Evolutionary conservation across 2,329 filamentous ascomycete species (phyloP).

Genomic region (Penicillium sp.): DNA sequence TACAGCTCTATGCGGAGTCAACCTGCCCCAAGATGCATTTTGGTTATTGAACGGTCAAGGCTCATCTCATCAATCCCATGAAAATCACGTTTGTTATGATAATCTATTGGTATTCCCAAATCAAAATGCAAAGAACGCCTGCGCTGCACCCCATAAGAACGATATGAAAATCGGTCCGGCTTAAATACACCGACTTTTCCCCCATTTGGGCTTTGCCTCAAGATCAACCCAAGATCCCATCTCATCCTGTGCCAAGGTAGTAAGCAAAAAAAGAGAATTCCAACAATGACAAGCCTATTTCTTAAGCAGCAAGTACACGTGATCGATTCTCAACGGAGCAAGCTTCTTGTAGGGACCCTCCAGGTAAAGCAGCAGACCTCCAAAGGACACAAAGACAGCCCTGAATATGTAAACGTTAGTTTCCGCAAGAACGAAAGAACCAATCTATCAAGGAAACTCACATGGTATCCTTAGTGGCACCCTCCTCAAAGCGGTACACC

Average conservation of each 20-base stretch:
- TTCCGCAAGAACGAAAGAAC: background rate
- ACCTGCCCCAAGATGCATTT: background rate
- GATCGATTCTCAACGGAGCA: constrained; percentile 84
- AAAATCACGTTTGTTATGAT: constrained; percentile 21
- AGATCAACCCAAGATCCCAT: constrained; percentile 3
- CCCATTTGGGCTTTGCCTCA: constrained; percentile 1
- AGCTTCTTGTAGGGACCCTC: constrained; percentile 96
- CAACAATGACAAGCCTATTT: constrained; percentile 56
- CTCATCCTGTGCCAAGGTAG: constrained; percentile 1
- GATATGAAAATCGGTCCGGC: constrained; percentile 19
- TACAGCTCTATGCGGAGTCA: background rate
- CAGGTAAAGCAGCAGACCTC: constrained; percentile 83
- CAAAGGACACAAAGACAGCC: constrained; percentile 92
- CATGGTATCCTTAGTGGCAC: constrained; percentile 74
- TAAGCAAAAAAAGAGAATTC: constrained; percentile 8
- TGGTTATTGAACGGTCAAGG: background rate
- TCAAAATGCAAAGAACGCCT: constrained; percentile 41
- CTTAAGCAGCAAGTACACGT: constrained; percentile 91
- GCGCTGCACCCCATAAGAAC: constrained; percentile 38
- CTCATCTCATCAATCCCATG: constrained; percentile 4
- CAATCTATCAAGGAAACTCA: constrained; percentile 50
- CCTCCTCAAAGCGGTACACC: constrained; percentile 53
- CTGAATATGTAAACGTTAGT: constrained; percentile 48
- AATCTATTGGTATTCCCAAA: constrained; percentile 38
- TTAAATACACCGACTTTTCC: constrained; percentile 24